phyloP scores from a whole-genome alignment of 257 asterid genomes.

The Capsicum rhomboideum region DNA sequence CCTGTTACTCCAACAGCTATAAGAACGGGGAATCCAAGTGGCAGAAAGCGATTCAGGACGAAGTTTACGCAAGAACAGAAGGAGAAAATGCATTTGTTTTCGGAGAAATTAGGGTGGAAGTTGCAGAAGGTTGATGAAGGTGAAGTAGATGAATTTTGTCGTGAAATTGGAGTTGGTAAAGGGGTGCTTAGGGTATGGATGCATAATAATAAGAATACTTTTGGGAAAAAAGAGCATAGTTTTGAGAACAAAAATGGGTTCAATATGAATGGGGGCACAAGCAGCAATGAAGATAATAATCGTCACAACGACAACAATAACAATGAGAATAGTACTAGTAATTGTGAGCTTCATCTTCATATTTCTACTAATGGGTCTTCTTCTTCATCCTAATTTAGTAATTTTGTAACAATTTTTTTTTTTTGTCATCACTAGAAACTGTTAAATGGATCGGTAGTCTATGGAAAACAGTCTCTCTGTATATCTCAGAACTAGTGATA shows the following conservation, averaged over 20 bases:
- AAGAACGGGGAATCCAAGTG: neutral
- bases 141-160: conserved; percentile 15
- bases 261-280: neutral
- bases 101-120: conserved; percentile 18
- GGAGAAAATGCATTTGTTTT: conserved; percentile 9
- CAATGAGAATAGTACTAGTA: neutral
- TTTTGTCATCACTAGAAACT: too few species aligned
- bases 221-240: neutral
- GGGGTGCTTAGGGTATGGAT: conserved; percentile 40
- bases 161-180: conserved; percentile 23
- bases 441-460: too few species aligned
- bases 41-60: conserved; percentile 17
- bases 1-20: conserved; percentile 5
- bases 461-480: too few species aligned
- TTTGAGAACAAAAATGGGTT: neutral
- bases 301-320: neutral
- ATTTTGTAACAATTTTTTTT: neutral
- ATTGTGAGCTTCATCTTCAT: conserved; percentile 10
- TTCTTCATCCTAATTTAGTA: conserved; percentile 16
- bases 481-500: too few species aligned
- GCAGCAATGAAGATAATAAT: neutral
- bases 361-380: conserved; percentile 9
- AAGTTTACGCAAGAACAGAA: conserved; percentile 15
- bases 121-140: conserved; percentile 13
- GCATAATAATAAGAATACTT: conserved; percentile 35